Evolutionary conservation across 1,139 yeast genomes (phyloP).

Genomic region (Blastobotrys raffinosifermentans): DNA sequence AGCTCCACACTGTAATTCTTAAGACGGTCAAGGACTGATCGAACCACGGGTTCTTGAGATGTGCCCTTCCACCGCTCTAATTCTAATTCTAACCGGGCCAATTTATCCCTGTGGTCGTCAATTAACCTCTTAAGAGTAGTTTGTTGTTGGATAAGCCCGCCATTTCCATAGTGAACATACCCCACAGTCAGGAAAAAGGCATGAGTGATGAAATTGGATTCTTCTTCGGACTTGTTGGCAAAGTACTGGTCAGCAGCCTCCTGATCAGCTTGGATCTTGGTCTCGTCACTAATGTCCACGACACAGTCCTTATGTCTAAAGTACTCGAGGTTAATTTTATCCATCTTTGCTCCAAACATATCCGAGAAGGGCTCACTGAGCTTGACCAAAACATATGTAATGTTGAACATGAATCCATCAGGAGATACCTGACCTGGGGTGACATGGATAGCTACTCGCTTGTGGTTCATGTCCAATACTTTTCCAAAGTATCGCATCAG

Average conservation of each 20-base stretch:
- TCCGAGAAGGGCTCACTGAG: constrained; percentile 83
- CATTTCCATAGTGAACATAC: constrained; percentile 81
- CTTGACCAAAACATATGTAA: constrained; percentile 58
- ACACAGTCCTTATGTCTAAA: constrained; percentile 43
- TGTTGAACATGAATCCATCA: constrained; percentile 79
- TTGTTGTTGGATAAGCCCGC: constrained; percentile 62
- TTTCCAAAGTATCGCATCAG: constrained; percentile 64
- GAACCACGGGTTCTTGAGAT: constrained; percentile 21
- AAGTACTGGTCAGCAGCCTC: constrained; percentile 61
- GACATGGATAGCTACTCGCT: constrained; percentile 83
- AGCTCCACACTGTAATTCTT: constrained; percentile 38
- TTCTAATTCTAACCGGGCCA: constrained; percentile 38
- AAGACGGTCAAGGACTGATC: constrained; percentile 36
- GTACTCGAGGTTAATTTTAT: constrained; percentile 69
- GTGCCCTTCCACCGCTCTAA: constrained; percentile 29
- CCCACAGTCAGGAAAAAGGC: constrained; percentile 77
- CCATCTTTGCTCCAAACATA: constrained; percentile 50
- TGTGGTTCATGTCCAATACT: constrained; percentile 72
- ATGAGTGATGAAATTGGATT: constrained; percentile 77
- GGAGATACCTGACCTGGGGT: constrained; percentile 61
- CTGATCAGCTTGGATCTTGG: constrained; percentile 71
- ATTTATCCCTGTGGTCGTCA: constrained; percentile 47
- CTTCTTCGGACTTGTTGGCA: constrained; percentile 28
- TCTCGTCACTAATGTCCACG: constrained; percentile 69
- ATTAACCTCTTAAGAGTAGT: constrained; percentile 49